These are phyloP conservation scores for Camelina hispida DNA, from an alignment of 345 rosid species.

Conservation along the genomic window DNA sequence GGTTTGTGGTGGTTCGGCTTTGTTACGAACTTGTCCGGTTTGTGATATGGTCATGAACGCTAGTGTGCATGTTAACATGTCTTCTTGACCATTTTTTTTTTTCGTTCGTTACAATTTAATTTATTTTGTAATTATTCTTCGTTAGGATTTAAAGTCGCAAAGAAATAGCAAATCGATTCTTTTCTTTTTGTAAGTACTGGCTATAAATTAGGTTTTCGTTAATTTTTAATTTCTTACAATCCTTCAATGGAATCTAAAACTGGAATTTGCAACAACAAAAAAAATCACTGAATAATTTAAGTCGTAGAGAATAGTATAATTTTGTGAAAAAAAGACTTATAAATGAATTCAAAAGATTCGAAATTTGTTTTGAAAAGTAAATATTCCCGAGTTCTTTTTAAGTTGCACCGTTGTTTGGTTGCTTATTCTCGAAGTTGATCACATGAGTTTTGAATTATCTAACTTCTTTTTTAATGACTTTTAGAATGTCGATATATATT, in stretches of 20 bases:
- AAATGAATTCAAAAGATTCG: background rate
- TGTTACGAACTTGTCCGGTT: constrained; percentile 54
- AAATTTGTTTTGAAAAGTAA: constrained; percentile 11
- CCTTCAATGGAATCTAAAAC: constrained; percentile 13
- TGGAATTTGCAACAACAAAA: background rate
- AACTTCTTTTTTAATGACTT: background rate
- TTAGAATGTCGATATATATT: constrained; percentile 1
- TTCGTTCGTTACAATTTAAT: background rate
- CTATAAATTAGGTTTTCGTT: background rate
- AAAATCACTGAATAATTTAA: background rate
- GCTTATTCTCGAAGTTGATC: constrained; percentile 28
- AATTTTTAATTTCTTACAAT: constrained; percentile 14
- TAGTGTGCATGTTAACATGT: constrained; percentile 74
- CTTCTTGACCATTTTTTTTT: constrained; percentile 19
- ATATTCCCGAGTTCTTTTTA: constrained; percentile 18
- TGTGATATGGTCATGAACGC: constrained; percentile 59
- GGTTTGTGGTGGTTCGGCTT: constrained; percentile 68
- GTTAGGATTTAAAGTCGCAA: background rate
- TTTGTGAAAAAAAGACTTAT: background rate
- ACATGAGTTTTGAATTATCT: constrained; percentile 16
- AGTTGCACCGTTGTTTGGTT: constrained; percentile 37
- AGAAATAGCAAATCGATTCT: constrained; percentile 3
- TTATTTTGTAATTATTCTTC: background rate
- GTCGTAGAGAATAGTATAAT: background rate
- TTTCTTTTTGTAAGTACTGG: constrained; percentile 14